Conservation (phyloP, 2,329 filamentous ascomycete genomes). For the Phoma sp. region DNA sequence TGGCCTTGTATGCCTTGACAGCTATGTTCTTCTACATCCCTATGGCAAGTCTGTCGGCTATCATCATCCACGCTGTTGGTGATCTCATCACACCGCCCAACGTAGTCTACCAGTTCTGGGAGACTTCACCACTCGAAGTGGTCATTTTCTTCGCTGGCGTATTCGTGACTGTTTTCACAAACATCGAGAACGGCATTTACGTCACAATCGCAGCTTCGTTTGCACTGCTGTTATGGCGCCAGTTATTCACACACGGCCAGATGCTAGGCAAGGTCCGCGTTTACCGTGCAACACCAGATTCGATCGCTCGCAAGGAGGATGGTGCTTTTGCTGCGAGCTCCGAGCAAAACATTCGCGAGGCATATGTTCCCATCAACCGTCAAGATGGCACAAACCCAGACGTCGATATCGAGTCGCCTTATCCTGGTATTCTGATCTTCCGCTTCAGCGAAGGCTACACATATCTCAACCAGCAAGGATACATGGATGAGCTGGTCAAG, state of each 20-base stretch:
- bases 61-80: slow-evolving; percentile 95
- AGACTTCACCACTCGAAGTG: slow-evolving; percentile 87
- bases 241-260: slow-evolving; percentile 80
- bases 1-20: slow-evolving; percentile 89
- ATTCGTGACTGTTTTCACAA: slow-evolving; percentile 79
- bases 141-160: slow-evolving; percentile 94
- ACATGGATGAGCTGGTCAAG: slow-evolving; percentile 71
- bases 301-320: slow-evolving; percentile 60
- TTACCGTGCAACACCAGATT: slow-evolving; percentile 81
- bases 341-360: slow-evolving; percentile 31
- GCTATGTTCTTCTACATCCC: slow-evolving; percentile 96
- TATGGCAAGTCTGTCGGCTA: slow-evolving; percentile 77
- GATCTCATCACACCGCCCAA: slow-evolving; percentile 93
- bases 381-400: slow-evolving; percentile 90
- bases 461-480: slow-evolving; percentile 91
- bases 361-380: slow-evolving; percentile 75
- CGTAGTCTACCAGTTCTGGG: slow-evolving; percentile 94
- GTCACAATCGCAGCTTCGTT: slow-evolving; percentile 79
- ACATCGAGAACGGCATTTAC: slow-evolving; percentile 93
- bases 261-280: slow-evolving; percentile 81
- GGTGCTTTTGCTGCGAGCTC: slow-evolving; percentile 18
- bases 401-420: slow-evolving; percentile 78
- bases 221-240: slow-evolving; percentile 80
- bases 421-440: slow-evolving; percentile 95
- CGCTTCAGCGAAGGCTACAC: slow-evolving; percentile 95